Percentiles rank a stretch among this genome's conserved stretches.
Evolutionary conservation across 371 early-diverging fungal species (phyloP).

Genomic region (Mortierella sp.): DNA sequence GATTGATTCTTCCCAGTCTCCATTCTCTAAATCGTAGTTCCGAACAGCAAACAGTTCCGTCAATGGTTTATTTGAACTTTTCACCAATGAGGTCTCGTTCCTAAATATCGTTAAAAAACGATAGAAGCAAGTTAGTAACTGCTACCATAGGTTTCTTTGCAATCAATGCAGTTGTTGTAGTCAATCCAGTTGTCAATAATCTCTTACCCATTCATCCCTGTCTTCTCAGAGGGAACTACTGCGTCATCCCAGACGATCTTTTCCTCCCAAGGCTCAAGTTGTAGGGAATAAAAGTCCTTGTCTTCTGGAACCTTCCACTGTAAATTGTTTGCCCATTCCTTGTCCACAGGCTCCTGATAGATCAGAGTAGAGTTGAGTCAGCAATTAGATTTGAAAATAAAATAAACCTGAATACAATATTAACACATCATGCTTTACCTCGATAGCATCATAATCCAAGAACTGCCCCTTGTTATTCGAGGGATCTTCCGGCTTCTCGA

Average conservation of each 20-base stretch:
- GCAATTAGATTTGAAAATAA: background rate
- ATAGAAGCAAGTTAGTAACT: background rate
- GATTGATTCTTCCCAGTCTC: constrained; percentile 77
- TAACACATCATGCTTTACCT: background rate
- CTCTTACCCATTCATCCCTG: constrained; percentile 22
- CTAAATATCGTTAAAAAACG: background rate
- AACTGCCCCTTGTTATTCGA: constrained; percentile 14
- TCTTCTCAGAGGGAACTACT: constrained; percentile 27
- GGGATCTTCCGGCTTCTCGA: constrained; percentile 52
- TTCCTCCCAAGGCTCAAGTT: constrained; percentile 88
- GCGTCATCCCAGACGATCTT: constrained; percentile 84
- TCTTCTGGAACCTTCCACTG: constrained; percentile 48
- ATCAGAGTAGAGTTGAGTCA: background rate
- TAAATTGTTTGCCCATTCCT: constrained; percentile 31
- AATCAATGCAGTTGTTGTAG: background rate
- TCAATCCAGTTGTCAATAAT: background rate
- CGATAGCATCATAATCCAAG: constrained; percentile 27
- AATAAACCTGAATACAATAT: background rate
- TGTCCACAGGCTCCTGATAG: constrained; percentile 26
- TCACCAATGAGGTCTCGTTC: background rate
- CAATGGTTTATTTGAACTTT: background rate
- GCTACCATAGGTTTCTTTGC: background rate
- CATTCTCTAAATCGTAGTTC: constrained; percentile 72
- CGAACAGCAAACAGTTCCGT: constrained; percentile 53
- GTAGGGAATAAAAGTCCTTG: constrained; percentile 68